Conservation (phyloP, 2,329 filamentous ascomycete species). For the Dactylonectria estremocensis region DNA sequence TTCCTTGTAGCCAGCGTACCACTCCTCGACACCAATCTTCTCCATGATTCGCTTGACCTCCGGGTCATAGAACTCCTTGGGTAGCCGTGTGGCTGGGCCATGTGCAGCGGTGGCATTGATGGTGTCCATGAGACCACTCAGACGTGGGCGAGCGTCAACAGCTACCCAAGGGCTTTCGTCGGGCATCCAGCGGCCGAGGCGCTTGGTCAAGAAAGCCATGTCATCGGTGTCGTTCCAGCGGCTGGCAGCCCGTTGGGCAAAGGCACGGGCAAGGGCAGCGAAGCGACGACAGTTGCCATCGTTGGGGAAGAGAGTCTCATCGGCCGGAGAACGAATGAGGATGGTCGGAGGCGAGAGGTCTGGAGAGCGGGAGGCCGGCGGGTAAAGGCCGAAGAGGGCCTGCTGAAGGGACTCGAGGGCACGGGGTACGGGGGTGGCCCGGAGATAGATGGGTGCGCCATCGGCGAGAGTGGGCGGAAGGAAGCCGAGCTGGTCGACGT, state of each 20-base stretch:
- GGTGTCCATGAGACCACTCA: constrained; percentile 95
- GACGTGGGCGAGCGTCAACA: constrained; percentile 86
- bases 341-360: constrained; percentile 75
- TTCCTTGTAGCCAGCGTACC: constrained; percentile 91
- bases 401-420: constrained; percentile 86
- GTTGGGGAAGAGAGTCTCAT: constrained; percentile 88
- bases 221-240: constrained; percentile 84
- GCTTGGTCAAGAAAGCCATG: constrained; percentile 85
- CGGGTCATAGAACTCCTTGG: constrained; percentile 88
- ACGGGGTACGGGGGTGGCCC: constrained; percentile 81
- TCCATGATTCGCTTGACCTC: constrained; percentile 78
- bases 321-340: constrained; percentile 73
- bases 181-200: constrained; percentile 91
- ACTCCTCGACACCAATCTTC: constrained; percentile 89
- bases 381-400: constrained; percentile 82
- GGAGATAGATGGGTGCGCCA: constrained; percentile 77
- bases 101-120: constrained; percentile 92
- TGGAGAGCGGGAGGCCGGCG: constrained; percentile 61
- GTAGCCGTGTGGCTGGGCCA: constrained; percentile 79
- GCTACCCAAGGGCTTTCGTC: constrained; percentile 76
- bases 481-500: constrained; percentile 82
- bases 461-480: constrained; percentile 73
- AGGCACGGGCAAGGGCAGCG: constrained; percentile 77
- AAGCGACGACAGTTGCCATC: constrained; percentile 82
- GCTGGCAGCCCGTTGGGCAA: constrained; percentile 79